A percentile compares a stretch with the other conserved stretches of the same genome.
These are phyloP conservation scores for Mycena maculata DNA, from an alignment of 768 basidiomycete species.

Conservation along the genomic window DNA sequence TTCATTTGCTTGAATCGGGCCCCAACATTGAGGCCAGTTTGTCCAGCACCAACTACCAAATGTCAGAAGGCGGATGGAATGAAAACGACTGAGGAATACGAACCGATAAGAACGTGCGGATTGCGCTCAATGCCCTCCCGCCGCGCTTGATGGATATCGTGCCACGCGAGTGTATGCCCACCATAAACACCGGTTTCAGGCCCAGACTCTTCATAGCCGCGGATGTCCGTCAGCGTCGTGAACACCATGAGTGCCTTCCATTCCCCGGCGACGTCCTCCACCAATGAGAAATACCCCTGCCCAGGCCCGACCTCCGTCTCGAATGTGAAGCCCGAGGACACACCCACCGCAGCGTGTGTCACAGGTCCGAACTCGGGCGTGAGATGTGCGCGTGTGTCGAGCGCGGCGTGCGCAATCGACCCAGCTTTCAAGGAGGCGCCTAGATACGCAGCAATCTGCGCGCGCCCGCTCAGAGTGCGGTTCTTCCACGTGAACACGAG, in stretches of 20 bases:
- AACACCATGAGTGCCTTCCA: constrained; percentile 53
- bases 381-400: constrained; percentile 37
- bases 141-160: constrained; percentile 47
- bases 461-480: constrained; percentile 42
- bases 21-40: constrained; percentile 54
- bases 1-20: constrained; percentile 55
- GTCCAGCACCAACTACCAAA: constrained; percentile 53
- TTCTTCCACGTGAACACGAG: constrained; percentile 58
- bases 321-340: constrained; percentile 52
- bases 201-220: constrained; percentile 47
- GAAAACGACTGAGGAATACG: too few species aligned
- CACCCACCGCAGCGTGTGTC: constrained; percentile 30
- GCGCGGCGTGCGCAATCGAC: constrained; percentile 39
- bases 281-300: constrained; percentile 49
- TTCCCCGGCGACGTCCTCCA: constrained; percentile 27
- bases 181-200: constrained; percentile 41
- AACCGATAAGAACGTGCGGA: constrained; percentile 44
- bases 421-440: constrained; percentile 33
- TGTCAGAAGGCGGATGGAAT: too few species aligned
- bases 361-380: not conserved
- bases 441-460: constrained; percentile 46
- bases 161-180: constrained; percentile 49
- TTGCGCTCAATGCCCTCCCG: constrained; percentile 49
- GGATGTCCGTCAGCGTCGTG: constrained; percentile 46
- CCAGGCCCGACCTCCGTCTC: constrained; percentile 46